Percentiles rank a stretch among this genome's conserved stretches.
Evolutionary conservation across 768 basidiomycete genomes (phyloP).

Genomic region (Collybia sp.): DNA sequence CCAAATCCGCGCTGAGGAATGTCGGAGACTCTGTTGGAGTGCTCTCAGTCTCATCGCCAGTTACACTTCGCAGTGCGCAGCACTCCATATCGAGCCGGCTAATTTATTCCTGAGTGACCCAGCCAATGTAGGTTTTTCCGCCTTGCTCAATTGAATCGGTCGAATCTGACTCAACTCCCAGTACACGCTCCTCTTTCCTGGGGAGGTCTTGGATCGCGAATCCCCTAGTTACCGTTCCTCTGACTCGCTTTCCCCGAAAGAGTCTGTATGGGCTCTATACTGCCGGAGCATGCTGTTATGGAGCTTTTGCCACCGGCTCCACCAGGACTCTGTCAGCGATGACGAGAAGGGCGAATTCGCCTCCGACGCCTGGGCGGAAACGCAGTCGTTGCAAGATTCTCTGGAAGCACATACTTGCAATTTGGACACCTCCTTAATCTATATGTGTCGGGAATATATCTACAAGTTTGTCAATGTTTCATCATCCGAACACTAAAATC

Average conservation of each 20-base stretch:
- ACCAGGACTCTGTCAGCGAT: constrained; percentile 32
- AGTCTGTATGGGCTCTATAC: constrained; percentile 79
- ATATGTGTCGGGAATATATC: constrained; percentile 65
- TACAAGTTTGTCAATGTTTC: constrained; percentile 53
- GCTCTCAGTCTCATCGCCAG: constrained; percentile 64
- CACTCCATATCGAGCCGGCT: constrained; percentile 54
- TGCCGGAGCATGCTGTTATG: constrained; percentile 80
- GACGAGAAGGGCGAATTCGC: constrained; percentile 58
- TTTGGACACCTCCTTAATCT: constrained; percentile 61
- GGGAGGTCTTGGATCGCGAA: constrained; percentile 56
- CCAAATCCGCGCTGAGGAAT: constrained; percentile 63
- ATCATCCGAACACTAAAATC: constrained; percentile 9
- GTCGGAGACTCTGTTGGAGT: constrained; percentile 74
- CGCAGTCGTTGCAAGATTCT: constrained; percentile 60
- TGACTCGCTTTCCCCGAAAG: constrained; percentile 56
- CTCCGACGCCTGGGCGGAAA: constrained; percentile 62
- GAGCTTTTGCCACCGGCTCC: constrained; percentile 60
- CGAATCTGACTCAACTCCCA: constrained; percentile 21
- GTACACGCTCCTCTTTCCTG: constrained; percentile 70
- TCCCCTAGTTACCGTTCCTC: constrained; percentile 32
- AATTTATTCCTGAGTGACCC: constrained; percentile 60
- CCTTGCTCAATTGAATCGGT: constrained; percentile 1
- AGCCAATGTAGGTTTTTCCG: constrained; percentile 44
- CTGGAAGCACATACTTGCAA: constrained; percentile 68
- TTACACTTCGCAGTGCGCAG: constrained; percentile 65